A percentile compares a stretch with the other conserved stretches of the same genome.
Conservation (phyloP, 805 yeast genomes). For the Wickerhamomyces hampshirensis region DNA sequence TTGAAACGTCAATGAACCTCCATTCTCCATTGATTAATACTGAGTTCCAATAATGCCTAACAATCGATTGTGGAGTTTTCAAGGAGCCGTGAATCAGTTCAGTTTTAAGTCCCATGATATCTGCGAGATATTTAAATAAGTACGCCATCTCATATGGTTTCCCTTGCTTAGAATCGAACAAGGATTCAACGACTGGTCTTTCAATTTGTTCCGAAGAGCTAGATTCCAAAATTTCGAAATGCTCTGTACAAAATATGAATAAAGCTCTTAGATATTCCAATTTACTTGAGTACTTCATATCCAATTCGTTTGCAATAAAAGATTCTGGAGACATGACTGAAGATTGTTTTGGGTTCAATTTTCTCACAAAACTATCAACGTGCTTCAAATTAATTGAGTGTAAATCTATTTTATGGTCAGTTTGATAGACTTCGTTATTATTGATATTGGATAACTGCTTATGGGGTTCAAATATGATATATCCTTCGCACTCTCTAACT, state of each 20-base stretch:
- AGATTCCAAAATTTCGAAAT: constrained; percentile 39
- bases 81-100: constrained; percentile 80
- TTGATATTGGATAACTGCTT: constrained; percentile 39
- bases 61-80: constrained; percentile 67
- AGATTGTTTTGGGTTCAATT: constrained; percentile 27
- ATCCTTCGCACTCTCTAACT: constrained; percentile 54
- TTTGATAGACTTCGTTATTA: constrained; percentile 40
- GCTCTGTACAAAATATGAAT: constrained; percentile 57
- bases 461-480: constrained; percentile 60
- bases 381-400: constrained; percentile 30
- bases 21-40: constrained; percentile 72
- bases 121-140: constrained; percentile 69
- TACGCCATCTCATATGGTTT: constrained; percentile 71
- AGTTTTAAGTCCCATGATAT: constrained; percentile 62
- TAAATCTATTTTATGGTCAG: constrained; percentile 26
- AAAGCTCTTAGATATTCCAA: constrained; percentile 63
- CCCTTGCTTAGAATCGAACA: constrained; percentile 47
- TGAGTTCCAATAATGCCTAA: constrained; percentile 89
- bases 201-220: constrained; percentile 9
- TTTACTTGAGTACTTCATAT: constrained; percentile 45
- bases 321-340: constrained; percentile 46
- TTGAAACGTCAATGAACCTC: constrained; percentile 69
- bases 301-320: constrained; percentile 49
- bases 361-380: constrained; percentile 40
- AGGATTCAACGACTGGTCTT: constrained; percentile 33